Evolutionary conservation across 768 basidiomycete genomes (phyloP), one percentile per base, ranked within the genome.

Genomic region (Suillus decipiens): DNA sequence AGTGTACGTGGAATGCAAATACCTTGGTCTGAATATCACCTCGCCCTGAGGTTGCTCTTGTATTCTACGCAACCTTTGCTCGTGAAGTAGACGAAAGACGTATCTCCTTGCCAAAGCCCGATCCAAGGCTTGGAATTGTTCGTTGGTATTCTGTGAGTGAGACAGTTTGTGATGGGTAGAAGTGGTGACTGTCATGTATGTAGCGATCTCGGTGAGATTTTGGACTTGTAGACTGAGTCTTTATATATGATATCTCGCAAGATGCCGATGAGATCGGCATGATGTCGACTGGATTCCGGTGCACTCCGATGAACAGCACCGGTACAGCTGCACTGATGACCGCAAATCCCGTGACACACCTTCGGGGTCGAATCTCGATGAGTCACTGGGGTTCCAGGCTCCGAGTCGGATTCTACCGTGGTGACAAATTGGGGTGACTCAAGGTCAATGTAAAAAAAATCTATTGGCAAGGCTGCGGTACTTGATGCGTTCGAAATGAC

Each of bases 11-110:
- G 22, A 59, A 2, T 48, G 42, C 17, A 56, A 68, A 39, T 61
- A 75, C 75, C 74, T 68, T n/a, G 74, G 74, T 36, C 64, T 75
- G 56, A 77, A 76, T 39, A 76, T 68, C 19, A 76, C 69, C 61
- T 59, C 71, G 60, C 70, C 70, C 68, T 72, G 68, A 19, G 43
- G 65, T 19, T 72, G 58, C 58, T 69, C 65, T 59, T 66, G 71
- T 15, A 67, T 69, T 10, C 68, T 47, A 5, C 72, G 65, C 33
- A 28, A 50, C 1, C 59, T 66, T 24, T 66, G 71, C 55, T 73
- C 67, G 0, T 63, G 70, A 31, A 76, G 45, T 0, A 75, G 57
- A 22, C 66, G 68, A 22, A 41, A 19, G 43, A 75, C 66, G 42
- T 75, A 75, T 71, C 71, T 69, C 24, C 75, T 66, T 17, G 74